Evolutionary conservation across 768 basidiomycete genomes (phyloP).

Genomic region (Rhizopogon vulgaris): DNA sequence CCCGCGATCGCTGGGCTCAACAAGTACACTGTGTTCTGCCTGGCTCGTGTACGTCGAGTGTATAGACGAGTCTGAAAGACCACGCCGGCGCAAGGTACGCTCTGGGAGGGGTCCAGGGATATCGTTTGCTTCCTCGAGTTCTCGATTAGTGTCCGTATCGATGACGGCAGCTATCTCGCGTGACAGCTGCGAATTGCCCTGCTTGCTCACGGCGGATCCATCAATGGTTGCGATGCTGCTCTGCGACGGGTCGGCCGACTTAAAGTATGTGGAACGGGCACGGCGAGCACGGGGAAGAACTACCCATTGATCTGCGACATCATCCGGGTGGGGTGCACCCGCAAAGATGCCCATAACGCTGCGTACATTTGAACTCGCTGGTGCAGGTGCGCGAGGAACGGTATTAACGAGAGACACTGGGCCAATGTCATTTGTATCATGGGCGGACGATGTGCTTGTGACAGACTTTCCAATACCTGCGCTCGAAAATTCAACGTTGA

Average conservation of each 20-base stretch:
- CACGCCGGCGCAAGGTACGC: slow-evolving; percentile 67
- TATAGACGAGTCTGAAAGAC: slow-evolving; percentile 89
- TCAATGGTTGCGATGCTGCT: slow-evolving; percentile 19
- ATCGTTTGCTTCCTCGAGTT: slow-evolving; percentile 37
- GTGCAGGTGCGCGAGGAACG: slow-evolving; percentile 6
- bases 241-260: slow-evolving; percentile 12
- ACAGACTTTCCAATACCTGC: slow-evolving; percentile 54
- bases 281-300: slow-evolving; percentile 45
- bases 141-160: slow-evolving; percentile 38
- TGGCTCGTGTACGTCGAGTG: slow-evolving; percentile 74
- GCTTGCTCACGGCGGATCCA: slow-evolving; percentile 15
- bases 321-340: slow-evolving; percentile 57
- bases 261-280: slow-evolving; percentile 19
- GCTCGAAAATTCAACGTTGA: slow-evolving; percentile 94
- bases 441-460: slow-evolving; percentile 34
- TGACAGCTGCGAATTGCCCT: slow-evolving; percentile 35
- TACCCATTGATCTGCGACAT: slow-evolving; percentile 64
- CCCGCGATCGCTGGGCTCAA: slow-evolving; percentile 3
- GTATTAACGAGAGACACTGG: slow-evolving; percentile 10
- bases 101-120: slow-evolving; percentile 50
- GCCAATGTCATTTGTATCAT: slow-evolving; percentile 15
- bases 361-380: slow-evolving; percentile 15
- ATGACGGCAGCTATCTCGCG: slow-evolving; percentile 76
- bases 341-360: slow-evolving; percentile 87
- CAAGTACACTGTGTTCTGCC: slow-evolving; percentile 25